Percentiles rank a stretch among this genome's conserved stretches.
Conservation (phyloP, 1,284 basidiomycete species). For the Microbotryum silenes-acaulis region DNA sequence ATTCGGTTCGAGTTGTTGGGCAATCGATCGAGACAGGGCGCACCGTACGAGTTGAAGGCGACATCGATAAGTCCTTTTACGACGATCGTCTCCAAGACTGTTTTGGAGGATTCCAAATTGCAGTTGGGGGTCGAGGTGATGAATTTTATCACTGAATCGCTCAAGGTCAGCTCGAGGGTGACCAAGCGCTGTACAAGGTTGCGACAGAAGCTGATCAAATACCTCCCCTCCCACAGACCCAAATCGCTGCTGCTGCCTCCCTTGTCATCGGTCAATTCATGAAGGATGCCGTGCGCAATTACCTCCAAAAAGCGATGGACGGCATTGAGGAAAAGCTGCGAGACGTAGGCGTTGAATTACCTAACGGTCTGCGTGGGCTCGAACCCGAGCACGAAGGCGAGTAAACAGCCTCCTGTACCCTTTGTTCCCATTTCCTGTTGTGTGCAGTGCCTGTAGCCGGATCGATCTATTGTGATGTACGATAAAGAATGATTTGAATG, state of each 20-base stretch:
- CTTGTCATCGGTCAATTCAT: conserved; percentile 18
- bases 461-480: too few species aligned
- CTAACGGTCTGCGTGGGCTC: not conserved
- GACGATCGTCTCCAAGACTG: conserved; percentile 13
- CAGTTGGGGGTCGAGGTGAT: conserved; percentile 3
- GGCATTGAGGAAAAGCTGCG: conserved; percentile 12
- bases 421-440: too few species aligned
- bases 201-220: conserved; percentile 17
- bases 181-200: not conserved
- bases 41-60: not conserved
- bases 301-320: conserved; percentile 17
- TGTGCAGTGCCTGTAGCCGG: too few species aligned
- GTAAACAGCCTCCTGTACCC: not conserved
- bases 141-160: not conserved
- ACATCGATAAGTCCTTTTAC: conserved; percentile 9
- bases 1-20: conserved; percentile 1
- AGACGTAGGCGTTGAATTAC: conserved; percentile 17
- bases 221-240: conserved; percentile 1
- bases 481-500: too few species aligned
- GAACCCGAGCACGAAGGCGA: not conserved
- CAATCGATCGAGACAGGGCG: not conserved
- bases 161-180: conserved; percentile 1
- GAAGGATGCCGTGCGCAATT: conserved; percentile 13
- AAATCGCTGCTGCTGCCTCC: conserved; percentile 16
- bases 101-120: conserved; percentile 2